Evolutionary conservation across 148 eudicot species (phyloP), one percentile per base, ranked within the genome.

Genomic region (Camellia sinensis): DNA sequence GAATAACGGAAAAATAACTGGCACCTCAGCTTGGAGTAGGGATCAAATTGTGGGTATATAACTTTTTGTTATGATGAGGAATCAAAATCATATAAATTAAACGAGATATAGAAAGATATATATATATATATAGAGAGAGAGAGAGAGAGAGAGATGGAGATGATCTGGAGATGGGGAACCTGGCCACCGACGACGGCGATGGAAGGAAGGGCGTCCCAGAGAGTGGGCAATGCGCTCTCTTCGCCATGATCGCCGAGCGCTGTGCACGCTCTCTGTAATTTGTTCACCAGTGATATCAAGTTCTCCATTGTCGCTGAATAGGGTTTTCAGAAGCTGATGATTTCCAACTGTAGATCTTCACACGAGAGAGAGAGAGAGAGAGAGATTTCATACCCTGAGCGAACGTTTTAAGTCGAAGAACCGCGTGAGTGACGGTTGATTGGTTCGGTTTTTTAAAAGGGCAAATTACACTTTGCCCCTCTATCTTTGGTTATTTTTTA

Each of bases 171-270:
- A 81, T 74, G 54, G 12, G 74, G 37, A 29, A 97, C 99, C 99
- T 97, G 99, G 53, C 99, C 99, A 75, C 99, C 99, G 80, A 97
- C 99, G 84, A 97, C 99, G 74, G 99, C 98, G 71, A 97, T 97
- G 13, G 99, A 89, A 57, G 99, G 99, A 8, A 97, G 85, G 67
- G 98, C 91, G 61, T 97, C 99, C 99, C 99, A 97, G 57, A 97
- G 96, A 75, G 99, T 97, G 9, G 99, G 99, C 87, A 97, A 84
- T 63, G 97, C 92, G 81, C 87, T 91, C 50, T 90, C 99, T 50
- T 97, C 99, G 56, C 99, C 99, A 50, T 93, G 89, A 87, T 94
- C 98, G 74, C 99, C 99, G 4, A 96, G 87, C 7, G 99, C 97
- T 8, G 98, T 96, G 82, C 99, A 96, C 1, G 99, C 99, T 89